Base-by-base conservation (phyloP, 2,329 filamentous ascomycete species). In the Paecilomyces formosus region DNA sequence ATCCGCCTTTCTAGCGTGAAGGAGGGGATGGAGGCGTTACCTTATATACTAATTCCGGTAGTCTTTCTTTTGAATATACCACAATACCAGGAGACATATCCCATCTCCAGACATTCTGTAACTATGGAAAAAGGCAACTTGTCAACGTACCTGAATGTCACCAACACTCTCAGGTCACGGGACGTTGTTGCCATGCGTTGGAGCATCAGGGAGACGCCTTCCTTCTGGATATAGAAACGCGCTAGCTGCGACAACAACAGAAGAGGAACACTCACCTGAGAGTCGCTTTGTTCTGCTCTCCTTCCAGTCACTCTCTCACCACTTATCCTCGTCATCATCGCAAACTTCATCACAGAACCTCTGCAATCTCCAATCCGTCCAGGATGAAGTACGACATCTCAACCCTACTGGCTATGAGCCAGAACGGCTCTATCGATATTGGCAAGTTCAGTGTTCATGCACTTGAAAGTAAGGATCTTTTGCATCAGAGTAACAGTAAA, bases 341-440 rank as follows among this genome's bases (percentile, higher is more conserved):
- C 35, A 39, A 12, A 45, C 7, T 45, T 18, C 39, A 45, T 45
- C 39, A 45, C 39, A 45, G 39, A 8, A 18, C 39, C 39, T 45
- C 18, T n/a, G n/a, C 18, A 18, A 45, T 18, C 39, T 21, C 13
- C 9, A 45, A 11, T 15, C 39, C 39, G 9, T 45, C 39, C 58
- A 61, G 58, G 60, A 67, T 70, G 68, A 74, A 64, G 62, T 77
- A 77, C 63, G 70, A 70, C 50, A 68, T 75, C 56, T 66, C 66
- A 58, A 72, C 72, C 7, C 64, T 77, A 49, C 62, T 76, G 66
- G 69, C 68, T 35, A 62, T 76, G 55, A 64, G 65, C 62, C 68
- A 66, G 55, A 65, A 66, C 13, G 66, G 64, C 15, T 59, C 61
- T 53, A 65, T 70, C 53, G 64, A 70, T 22, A 57, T 69, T 26